These are phyloP conservation scores for Zygotorulaspora chibaensis DNA, from an alignment of 805 yeast species.

Conservation along the genomic window DNA sequence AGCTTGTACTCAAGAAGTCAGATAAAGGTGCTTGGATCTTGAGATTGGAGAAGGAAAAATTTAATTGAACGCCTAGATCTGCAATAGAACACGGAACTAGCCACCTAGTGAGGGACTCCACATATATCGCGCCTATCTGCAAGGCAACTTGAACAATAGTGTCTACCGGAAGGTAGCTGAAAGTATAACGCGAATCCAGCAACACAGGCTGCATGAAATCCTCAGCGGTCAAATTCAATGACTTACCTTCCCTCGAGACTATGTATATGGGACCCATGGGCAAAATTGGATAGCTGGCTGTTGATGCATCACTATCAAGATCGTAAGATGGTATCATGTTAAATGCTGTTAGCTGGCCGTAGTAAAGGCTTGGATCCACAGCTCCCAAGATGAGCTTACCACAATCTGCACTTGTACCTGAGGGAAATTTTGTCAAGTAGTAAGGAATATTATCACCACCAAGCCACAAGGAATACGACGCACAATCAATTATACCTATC, in stretches of 20 bases:
- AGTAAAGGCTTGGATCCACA: slow-evolving; percentile 44
- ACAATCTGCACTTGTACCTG: slow-evolving; percentile 12
- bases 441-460: slow-evolving; percentile 24
- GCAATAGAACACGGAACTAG: slow-evolving; percentile 56
- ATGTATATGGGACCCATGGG: slow-evolving; percentile 46
- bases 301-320: slow-evolving; percentile 14
- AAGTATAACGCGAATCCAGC: slow-evolving; percentile 51
- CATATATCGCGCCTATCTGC: slow-evolving; percentile 64
- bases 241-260: slow-evolving; percentile 39
- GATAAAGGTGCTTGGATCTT: slow-evolving; percentile 47
- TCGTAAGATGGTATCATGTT: slow-evolving; percentile 44
- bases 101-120: slow-evolving; percentile 48
- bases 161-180: slow-evolving; percentile 51
- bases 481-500: slow-evolving; percentile 32
- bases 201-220: slow-evolving; percentile 48
- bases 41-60: slow-evolving; percentile 51
- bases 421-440: slow-evolving; percentile 1
- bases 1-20: slow-evolving; percentile 43
- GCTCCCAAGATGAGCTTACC: slow-evolving; percentile 54
- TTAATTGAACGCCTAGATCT: slow-evolving; percentile 45
- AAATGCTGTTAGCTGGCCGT: slow-evolving; percentile 47
- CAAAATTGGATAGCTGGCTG: slow-evolving; percentile 42
- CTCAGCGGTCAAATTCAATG: slow-evolving; percentile 35
- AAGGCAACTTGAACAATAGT: slow-evolving; percentile 58
- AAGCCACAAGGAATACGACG: slow-evolving; percentile 45